phyloP scores from a whole-genome alignment of 2,329 filamentous ascomycete genomes.

The Scedosporium apiospermum region DNA sequence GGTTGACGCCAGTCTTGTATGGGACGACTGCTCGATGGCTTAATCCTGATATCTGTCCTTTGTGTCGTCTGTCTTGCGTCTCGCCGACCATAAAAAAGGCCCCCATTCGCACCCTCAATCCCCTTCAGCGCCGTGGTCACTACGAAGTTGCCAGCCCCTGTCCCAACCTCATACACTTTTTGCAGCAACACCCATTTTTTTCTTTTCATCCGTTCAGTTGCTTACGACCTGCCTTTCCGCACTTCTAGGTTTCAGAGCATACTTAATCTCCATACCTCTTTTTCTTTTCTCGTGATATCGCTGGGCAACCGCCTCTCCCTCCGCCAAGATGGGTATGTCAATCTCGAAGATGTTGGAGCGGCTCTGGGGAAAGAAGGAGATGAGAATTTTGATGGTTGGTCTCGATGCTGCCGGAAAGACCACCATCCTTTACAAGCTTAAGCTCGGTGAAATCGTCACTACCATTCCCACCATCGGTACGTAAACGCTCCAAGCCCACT shows the following conservation, averaged over 20 bases:
- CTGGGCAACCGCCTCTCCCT: conserved; percentile 12
- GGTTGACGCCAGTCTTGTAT: background rate
- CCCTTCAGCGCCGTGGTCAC: background rate
- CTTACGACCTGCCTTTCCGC: background rate
- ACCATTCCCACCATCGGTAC: conserved; percentile 97
- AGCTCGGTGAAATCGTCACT: conserved; percentile 98
- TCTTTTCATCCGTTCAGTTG: background rate
- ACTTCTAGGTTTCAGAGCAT: background rate
- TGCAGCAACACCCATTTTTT: background rate
- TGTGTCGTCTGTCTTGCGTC: background rate
- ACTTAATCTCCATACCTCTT: background rate
- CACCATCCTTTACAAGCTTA: conserved; percentile 99
- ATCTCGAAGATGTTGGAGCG: conserved; percentile 95
- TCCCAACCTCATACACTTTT: background rate
- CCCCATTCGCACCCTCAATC: background rate
- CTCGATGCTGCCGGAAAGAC: conserved; percentile 99
- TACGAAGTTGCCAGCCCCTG: background rate
- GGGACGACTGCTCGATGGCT: background rate
- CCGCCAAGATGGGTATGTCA: conserved; percentile 74
- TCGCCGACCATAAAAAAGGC: background rate
- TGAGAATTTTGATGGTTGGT: conserved; percentile 99
- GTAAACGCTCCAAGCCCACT: conserved; percentile 14
- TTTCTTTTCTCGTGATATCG: background rate
- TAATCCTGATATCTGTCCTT: conserved; percentile 5
- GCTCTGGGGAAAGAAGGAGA: conserved; percentile 99